Percentiles rank a stretch among this genome's conserved stretches.
Conservation (phyloP, 331 rosid genomes). For the Malus hybrid region DNA sequence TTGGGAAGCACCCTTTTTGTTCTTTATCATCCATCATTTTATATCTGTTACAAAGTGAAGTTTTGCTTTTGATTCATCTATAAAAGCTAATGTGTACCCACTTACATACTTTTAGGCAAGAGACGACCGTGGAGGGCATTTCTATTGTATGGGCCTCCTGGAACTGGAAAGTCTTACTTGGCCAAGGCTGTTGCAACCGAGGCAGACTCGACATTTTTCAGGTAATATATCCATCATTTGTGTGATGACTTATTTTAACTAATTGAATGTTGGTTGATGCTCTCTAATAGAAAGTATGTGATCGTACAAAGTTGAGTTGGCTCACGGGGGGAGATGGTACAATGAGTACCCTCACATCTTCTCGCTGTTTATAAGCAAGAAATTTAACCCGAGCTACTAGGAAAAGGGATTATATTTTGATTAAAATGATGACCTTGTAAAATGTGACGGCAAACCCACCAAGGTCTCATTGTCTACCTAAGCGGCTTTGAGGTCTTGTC, state of each 20-base stretch:
- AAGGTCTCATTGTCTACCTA: not conserved
- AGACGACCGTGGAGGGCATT: conserved; percentile 98
- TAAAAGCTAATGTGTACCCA: not conserved
- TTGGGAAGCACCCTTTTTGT: not conserved
- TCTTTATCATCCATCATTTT: not conserved
- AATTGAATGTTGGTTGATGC: not conserved
- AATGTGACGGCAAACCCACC: not conserved
- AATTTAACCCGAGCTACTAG: not conserved
- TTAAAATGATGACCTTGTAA: not conserved
- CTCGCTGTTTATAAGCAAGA: not conserved
- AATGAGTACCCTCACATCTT: not conserved
- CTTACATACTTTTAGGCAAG: conserved; percentile 49
- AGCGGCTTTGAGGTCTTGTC: not conserved
- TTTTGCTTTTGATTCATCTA: not conserved
- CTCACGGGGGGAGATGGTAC: not conserved
- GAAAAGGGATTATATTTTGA: not conserved
- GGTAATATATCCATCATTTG: conserved; percentile 29
- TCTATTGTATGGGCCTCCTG: conserved; percentile 93
- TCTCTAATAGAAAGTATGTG: not conserved
- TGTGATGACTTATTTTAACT: not conserved
- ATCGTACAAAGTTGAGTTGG: not conserved
- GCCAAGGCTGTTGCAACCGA: conserved; percentile 99
- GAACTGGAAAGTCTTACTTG: conserved; percentile 96
- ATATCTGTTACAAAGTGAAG: not conserved
- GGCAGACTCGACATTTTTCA: conserved; percentile 96